Evolutionary conservation across 2,329 filamentous ascomycete species (phyloP).

Genomic region (Talaromyces sp.): DNA sequence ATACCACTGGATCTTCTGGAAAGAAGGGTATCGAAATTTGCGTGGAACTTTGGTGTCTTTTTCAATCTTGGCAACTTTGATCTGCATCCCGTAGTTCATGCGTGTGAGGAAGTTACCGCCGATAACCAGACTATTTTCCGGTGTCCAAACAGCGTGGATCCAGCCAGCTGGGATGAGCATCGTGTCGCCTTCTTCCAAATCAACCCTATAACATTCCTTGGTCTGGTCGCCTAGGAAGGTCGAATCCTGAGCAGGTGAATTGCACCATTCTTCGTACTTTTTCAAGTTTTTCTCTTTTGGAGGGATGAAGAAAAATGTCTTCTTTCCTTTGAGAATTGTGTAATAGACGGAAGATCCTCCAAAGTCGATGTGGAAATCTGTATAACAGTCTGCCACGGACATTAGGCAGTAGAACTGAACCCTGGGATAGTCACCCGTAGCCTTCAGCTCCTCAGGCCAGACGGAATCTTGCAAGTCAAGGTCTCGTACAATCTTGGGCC

Average conservation of each 20-base stretch:
- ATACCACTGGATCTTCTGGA: slow-evolving; percentile 66
- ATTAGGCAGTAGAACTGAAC: slow-evolving; percentile 66
- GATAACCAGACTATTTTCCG: slow-evolving; percentile 62
- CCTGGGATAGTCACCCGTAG: slow-evolving; percentile 53
- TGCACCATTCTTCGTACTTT: slow-evolving; percentile 67
- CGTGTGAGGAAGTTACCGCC: slow-evolving; percentile 65
- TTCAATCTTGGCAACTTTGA: slow-evolving; percentile 60
- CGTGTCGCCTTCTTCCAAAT: slow-evolving; percentile 60
- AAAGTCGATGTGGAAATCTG: slow-evolving; percentile 68
- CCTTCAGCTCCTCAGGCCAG: slow-evolving; percentile 46
- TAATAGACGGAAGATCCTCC: slow-evolving; percentile 66
- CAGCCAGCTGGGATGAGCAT: slow-evolving; percentile 67
- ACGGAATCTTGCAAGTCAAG: slow-evolving; percentile 50
- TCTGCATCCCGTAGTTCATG: slow-evolving; percentile 61
- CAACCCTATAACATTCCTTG: slow-evolving; percentile 61
- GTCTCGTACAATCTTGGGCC: slow-evolving; percentile 60
- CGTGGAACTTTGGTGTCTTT: slow-evolving; percentile 60
- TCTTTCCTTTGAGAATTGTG: slow-evolving; percentile 62
- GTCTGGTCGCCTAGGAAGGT: slow-evolving; percentile 60
- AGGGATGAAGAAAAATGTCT: slow-evolving; percentile 67
- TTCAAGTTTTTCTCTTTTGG: slow-evolving; percentile 63
- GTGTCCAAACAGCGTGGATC: slow-evolving; percentile 68
- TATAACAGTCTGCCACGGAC: slow-evolving; percentile 66
- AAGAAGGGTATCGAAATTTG: slow-evolving; percentile 63
- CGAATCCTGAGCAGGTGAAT: slow-evolving; percentile 59